phyloP scores from a whole-genome alignment of 805 yeast genomes.

The Hanseniaspora jakobsenii region DNA sequence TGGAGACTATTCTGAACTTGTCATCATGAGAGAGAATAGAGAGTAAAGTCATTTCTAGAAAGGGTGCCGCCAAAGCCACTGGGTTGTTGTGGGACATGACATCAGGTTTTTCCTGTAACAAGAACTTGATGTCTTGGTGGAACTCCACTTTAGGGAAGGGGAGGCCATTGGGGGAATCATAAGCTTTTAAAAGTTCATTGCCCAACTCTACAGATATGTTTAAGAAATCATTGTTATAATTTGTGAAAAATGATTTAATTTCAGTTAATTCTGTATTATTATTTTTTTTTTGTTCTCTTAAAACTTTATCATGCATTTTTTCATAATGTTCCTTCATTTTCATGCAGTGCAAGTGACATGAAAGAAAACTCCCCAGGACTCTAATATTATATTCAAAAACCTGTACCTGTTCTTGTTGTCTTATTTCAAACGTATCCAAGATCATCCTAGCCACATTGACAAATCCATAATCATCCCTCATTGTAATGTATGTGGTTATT shows the following conservation, averaged over 20 bases:
- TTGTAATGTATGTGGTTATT: slow-evolving; percentile 62
- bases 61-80: slow-evolving; percentile 76
- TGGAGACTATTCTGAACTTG: slow-evolving; percentile 51
- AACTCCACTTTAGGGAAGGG: slow-evolving; percentile 77
- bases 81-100: slow-evolving; percentile 61
- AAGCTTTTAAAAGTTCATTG: slow-evolving; percentile 41
- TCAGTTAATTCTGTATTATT: too few relatives aligned
- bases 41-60: slow-evolving; percentile 66
- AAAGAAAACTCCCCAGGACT: slow-evolving; percentile 66
- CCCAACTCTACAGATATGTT: not conserved
- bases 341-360: slow-evolving; percentile 62
- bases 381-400: slow-evolving; percentile 81
- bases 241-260: too few relatives aligned
- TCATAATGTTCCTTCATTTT: slow-evolving; percentile 29
- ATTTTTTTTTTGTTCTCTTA: too few relatives aligned
- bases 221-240: slow-evolving; percentile 25
- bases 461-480: slow-evolving; percentile 52
- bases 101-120: slow-evolving; percentile 32
- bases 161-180: slow-evolving; percentile 47
- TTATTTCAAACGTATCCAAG: slow-evolving; percentile 27
- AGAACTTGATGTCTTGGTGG: slow-evolving; percentile 35
- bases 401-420: slow-evolving; percentile 60
- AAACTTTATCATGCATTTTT: too few relatives aligned
- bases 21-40: slow-evolving; percentile 66
- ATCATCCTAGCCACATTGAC: slow-evolving; percentile 34